phyloP scores from a whole-genome alignment of 2,329 filamentous ascomycete species.

The Zymoseptoria ardabiliae region DNA sequence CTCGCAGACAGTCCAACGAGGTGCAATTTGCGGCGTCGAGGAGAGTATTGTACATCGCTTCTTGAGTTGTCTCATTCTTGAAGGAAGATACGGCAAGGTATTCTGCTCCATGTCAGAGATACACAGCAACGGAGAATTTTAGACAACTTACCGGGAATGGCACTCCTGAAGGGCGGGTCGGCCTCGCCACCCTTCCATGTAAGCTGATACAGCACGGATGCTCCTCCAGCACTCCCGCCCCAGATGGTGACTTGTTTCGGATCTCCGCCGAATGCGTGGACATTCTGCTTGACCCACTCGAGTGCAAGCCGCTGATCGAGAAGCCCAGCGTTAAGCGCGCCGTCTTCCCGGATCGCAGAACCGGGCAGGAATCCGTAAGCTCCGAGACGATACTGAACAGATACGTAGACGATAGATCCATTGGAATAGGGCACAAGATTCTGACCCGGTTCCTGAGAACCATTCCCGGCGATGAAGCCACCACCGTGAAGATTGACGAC shows the following conservation, averaged over 20 bases:
- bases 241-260: slow-evolving; percentile 17
- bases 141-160: not conserved
- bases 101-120: not conserved
- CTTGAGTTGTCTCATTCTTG: not conserved
- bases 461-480: slow-evolving; percentile 38
- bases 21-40: not conserved
- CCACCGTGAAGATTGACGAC: slow-evolving; percentile 50
- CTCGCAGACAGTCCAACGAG: slow-evolving; percentile 1
- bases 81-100: not conserved
- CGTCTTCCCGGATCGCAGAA: slow-evolving; percentile 24
- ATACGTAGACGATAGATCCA: slow-evolving; percentile 51
- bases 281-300: slow-evolving; percentile 22
- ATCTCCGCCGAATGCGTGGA: slow-evolving; percentile 20
- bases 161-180: not conserved
- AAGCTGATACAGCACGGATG: slow-evolving; percentile 20
- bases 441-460: slow-evolving; percentile 48
- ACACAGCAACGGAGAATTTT: too few species aligned
- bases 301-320: slow-evolving; percentile 28
- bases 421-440: slow-evolving; percentile 54
- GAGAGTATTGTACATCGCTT: not conserved
- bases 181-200: not conserved
- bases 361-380: slow-evolving; percentile 26
- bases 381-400: slow-evolving; percentile 39
- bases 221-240: slow-evolving; percentile 42
- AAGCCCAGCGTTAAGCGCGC: slow-evolving; percentile 26